Evolutionary conservation across 352 stramenopile species (phyloP).

Genomic region (Globisporangium yorkense): DNA sequence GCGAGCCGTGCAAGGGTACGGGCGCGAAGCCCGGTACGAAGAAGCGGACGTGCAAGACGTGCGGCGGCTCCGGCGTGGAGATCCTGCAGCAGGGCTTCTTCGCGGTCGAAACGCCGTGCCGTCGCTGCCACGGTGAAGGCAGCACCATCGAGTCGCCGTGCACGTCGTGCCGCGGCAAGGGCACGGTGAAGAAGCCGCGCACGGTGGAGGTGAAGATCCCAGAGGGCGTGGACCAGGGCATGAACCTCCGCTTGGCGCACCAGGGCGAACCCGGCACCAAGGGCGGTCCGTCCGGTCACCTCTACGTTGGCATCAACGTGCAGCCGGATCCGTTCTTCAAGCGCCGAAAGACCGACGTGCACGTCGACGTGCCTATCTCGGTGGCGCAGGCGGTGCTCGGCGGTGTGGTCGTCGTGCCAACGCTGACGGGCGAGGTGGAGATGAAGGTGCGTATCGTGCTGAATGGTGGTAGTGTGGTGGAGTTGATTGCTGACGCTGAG

Average conservation of each 20-base stretch:
- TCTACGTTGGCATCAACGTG: constrained; percentile 94
- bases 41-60: constrained; percentile 73
- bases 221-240: constrained; percentile 93
- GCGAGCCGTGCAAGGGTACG: constrained; percentile 69
- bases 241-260: constrained; percentile 92
- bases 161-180: constrained; percentile 68
- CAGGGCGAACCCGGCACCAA: constrained; percentile 87
- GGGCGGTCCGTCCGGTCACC: constrained; percentile 88
- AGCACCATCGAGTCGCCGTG: constrained; percentile 85
- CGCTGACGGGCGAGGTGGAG: constrained; percentile 96
- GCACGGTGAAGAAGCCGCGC: constrained; percentile 85
- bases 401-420: constrained; percentile 93
- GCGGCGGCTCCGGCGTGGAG: constrained; percentile 81
- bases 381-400: constrained; percentile 92
- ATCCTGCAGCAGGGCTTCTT: constrained; percentile 88
- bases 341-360: constrained; percentile 92
- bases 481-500: neutral
- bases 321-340: constrained; percentile 95
- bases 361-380: constrained; percentile 92
- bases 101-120: constrained; percentile 83
- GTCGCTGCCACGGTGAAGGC: constrained; percentile 73
- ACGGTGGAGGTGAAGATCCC: constrained; percentile 94
- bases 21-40: constrained; percentile 81
- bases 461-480: neutral
- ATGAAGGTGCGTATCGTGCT: constrained; percentile 83